Percentiles rank a stretch among this genome's conserved stretches.
Evolutionary conservation across 202 grass and related monocot species (phyloP).

Genomic region (Dendrocalamus latiflorus): DNA sequence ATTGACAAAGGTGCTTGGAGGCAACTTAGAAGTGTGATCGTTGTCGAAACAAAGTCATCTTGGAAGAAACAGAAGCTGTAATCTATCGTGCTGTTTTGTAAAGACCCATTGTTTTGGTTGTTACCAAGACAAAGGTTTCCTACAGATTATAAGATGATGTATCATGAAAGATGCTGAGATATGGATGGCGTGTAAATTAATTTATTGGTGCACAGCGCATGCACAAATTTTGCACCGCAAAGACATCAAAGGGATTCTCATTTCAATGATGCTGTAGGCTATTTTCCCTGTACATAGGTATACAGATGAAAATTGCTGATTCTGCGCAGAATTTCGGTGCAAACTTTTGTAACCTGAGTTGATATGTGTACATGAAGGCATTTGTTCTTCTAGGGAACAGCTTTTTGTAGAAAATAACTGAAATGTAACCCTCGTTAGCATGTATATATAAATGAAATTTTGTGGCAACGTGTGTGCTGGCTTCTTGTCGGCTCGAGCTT

Average conservation of each 20-base stretch:
- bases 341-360: not conserved
- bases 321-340: not conserved
- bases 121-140: constrained; percentile 17
- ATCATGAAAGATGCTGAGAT: not conserved
- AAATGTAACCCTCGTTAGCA: too few species aligned
- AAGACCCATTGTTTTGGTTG: not conserved
- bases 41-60: constrained; percentile 7
- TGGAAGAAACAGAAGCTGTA: constrained; percentile 25
- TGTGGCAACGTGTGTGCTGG: too few species aligned
- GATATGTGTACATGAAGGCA: not conserved
- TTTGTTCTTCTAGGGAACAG: not conserved
- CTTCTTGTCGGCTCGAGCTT: too few species aligned
- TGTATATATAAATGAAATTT: too few species aligned
- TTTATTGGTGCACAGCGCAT: not conserved
- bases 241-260: too few species aligned
- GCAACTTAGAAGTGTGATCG: not conserved
- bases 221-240: not conserved
- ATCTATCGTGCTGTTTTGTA: not conserved
- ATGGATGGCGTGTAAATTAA: constrained; percentile 14
- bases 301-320: not conserved
- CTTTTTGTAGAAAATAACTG: too few species aligned
- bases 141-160: too few species aligned
- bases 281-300: not conserved
- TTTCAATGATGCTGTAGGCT: not conserved
- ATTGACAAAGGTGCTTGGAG: constrained; percentile 13